Evolutionary conservation across 1,284 basidiomycete species (phyloP).

Genomic region (Microbotryum intermedium): DNA sequence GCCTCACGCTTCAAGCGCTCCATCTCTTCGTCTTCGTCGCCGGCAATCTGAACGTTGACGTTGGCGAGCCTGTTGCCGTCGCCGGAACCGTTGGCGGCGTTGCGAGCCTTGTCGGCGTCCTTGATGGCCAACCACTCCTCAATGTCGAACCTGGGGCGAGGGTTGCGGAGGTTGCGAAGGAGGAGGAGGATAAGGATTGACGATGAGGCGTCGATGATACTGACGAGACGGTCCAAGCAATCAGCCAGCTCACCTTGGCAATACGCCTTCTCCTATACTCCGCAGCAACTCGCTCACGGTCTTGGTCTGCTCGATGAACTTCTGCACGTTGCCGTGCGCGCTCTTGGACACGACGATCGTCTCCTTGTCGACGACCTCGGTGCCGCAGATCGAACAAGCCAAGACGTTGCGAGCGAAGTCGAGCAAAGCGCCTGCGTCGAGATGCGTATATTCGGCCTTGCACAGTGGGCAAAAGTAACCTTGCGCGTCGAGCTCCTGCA

Average conservation of each 20-base stretch:
- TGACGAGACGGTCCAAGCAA: neutral
- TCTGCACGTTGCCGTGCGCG: conserved; percentile 86
- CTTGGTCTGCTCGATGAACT: conserved; percentile 85
- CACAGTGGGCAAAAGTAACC: conserved; percentile 93
- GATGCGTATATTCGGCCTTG: conserved; percentile 68
- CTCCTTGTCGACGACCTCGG: conserved; percentile 83
- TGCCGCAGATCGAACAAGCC: conserved; percentile 56
- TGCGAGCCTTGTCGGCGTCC: conserved; percentile 23
- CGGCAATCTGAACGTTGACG: conserved; percentile 44
- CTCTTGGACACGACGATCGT: conserved; percentile 72
- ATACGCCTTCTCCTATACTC: conserved; percentile 75
- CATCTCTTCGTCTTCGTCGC: conserved; percentile 37
- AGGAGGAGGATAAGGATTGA: neutral
- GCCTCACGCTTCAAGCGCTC: conserved; percentile 49
- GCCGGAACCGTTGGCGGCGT: conserved; percentile 15
- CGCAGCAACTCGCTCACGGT: conserved; percentile 78
- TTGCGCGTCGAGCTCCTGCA: conserved; percentile 83
- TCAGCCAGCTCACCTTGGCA: conserved; percentile 55
- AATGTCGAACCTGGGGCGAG: conserved; percentile 63
- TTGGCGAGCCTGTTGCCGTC: conserved; percentile 47
- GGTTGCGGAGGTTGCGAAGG: neutral
- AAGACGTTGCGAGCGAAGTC: conserved; percentile 56
- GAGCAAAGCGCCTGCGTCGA: conserved; percentile 76
- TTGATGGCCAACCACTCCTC: conserved; percentile 54
- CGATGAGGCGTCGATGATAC: too few species aligned